Conservation (phyloP, 345 rosid genomes). For the Eucalyptus marginata region DNA sequence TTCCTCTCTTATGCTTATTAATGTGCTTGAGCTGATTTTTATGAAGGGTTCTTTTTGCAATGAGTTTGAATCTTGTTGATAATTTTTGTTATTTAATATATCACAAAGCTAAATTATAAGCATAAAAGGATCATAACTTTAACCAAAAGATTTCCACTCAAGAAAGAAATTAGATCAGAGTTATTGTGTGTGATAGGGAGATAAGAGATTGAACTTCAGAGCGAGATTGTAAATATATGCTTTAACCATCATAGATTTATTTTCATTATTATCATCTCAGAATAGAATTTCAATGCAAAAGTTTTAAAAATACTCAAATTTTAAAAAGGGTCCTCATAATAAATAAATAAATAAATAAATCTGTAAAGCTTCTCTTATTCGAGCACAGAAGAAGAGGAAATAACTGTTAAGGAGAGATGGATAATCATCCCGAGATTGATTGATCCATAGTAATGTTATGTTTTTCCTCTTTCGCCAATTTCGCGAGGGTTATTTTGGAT, state of each 20-base stretch:
- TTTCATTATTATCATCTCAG: rapidly evolving
- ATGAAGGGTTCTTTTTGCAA: not conserved
- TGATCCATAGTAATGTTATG: not conserved
- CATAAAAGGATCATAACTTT: not conserved
- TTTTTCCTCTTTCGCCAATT: not conserved
- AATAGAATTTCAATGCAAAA: not conserved
- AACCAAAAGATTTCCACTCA: not conserved
- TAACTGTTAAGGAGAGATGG: not conserved
- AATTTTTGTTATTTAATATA: not conserved
- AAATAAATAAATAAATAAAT: not conserved
- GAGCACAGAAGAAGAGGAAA: not conserved
- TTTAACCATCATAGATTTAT: not conserved
- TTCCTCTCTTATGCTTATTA: not conserved
- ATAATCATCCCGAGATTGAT: not conserved
- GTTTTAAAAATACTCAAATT: not conserved
- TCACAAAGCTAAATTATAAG: not conserved
- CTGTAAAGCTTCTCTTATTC: not conserved
- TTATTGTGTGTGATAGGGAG: not conserved
- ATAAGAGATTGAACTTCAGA: not conserved
- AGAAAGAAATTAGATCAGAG: not conserved
- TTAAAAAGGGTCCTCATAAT: not conserved
- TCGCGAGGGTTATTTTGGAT: rapidly evolving
- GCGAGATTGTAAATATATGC: not conserved
- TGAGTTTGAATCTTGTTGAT: not conserved
- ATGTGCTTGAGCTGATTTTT: not conserved